Evolutionary conservation across 441 rosid species (phyloP), one percentile per base, ranked within the genome.

Genomic region (Erodium texanum): DNA sequence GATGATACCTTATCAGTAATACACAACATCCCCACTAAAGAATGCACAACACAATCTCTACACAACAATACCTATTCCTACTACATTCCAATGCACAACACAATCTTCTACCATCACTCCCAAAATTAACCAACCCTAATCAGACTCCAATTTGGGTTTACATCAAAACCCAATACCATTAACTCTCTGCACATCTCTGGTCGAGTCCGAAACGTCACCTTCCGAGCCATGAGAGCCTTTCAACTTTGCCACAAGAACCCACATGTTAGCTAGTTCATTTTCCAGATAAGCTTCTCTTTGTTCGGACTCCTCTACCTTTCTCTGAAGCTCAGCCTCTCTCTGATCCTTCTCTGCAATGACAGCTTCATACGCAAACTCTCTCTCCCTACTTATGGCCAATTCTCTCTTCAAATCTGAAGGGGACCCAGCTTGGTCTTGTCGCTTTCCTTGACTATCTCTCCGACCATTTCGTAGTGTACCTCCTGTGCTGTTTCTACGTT

Each of bases 251-350:
- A 94, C 97, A 58, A 89, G 93, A 71, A 86, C 94, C 97, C 97
- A 94, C 99, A 94, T 94, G 77, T 89, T 91, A 15, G 99, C 99
- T 1, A 94, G 96, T 77, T 94, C 96, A 43, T 91, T 88, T 85
- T 94, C 99, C 71, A 94, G 81, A 74, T 94, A 88, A 0, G 97
- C 92, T 85, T 94, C 99, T 78, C 96, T 87, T 69, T 84, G 84
- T 79, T 91, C 91, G 18, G 96, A 94, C 67, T 94, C 99, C 80
- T 89, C 91, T 3, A 91, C 79, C 74, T 62, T 87, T 61, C 77
- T 80, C 74, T 89, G 87, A 69, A 94, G 87, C 74, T 86, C 97
- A 0, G 83, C 79, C 81, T 91, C 99, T 71, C 80, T 82, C 24
- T 86, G 82, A 73, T 84, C 90, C 80, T 82, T 91, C 82, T 86